Evolutionary conservation across 192 early-diverging fungal genomes (phyloP).

Genomic region (Backusella morwellensis): DNA sequence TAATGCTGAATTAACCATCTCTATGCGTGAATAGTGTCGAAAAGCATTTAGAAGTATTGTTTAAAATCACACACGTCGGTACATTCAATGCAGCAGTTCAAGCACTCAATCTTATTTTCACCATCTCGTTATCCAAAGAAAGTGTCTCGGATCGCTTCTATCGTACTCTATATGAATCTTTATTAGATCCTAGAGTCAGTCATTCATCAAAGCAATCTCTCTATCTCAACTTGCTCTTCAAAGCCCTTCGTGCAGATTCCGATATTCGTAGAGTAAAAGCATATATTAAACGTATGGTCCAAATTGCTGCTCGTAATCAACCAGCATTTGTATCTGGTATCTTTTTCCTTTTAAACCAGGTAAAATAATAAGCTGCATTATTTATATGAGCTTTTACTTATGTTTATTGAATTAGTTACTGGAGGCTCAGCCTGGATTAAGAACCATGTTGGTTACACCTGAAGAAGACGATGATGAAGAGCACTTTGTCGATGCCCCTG

Average conservation of each 20-base stretch:
- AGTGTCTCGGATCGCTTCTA: constrained; percentile 84
- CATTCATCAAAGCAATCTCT: constrained; percentile 85
- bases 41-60: constrained; percentile 84
- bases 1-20: not conserved
- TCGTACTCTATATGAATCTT: constrained; percentile 84
- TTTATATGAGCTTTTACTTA: not conserved
- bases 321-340: constrained; percentile 84
- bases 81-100: constrained; percentile 95
- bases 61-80: constrained; percentile 84
- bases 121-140: constrained; percentile 52
- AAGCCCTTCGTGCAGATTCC: constrained; percentile 76
- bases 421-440: constrained; percentile 51
- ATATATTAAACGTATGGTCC: constrained; percentile 90
- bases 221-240: constrained; percentile 91
- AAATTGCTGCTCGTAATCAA: constrained; percentile 68
- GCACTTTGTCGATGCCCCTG: constrained; percentile 57
- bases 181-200: constrained; percentile 79
- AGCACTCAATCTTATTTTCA: constrained; percentile 86
- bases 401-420: constrained; percentile 34
- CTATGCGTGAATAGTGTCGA: constrained; percentile 52
- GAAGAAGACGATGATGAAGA: constrained; percentile 74
- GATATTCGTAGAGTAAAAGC: constrained; percentile 67
- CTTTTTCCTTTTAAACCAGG: constrained; percentile 79
- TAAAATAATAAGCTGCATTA: constrained; percentile 26
- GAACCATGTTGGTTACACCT: constrained; percentile 56